These are phyloP conservation scores for Acephala macrosclerotiorum DNA, from an alignment of 2,329 filamentous ascomycete genomes.

Conservation along the genomic window DNA sequence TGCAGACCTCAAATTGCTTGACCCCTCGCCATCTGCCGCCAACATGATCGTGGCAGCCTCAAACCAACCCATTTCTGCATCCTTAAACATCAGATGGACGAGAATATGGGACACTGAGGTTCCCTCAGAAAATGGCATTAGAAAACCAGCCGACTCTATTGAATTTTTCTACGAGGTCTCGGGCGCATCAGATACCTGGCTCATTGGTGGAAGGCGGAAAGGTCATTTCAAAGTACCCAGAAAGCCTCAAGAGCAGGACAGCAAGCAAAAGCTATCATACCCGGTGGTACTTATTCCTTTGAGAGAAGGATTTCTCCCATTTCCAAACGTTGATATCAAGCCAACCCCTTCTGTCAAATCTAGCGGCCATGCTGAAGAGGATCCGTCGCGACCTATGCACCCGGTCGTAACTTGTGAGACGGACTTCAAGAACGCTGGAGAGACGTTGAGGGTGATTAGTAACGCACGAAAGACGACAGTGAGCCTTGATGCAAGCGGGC, in stretches of 20 bases:
- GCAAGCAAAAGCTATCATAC: conserved; percentile 56
- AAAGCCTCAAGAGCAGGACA: conserved; percentile 51
- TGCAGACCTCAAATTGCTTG: conserved; percentile 67
- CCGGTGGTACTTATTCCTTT: conserved; percentile 82
- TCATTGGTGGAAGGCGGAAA: conserved; percentile 82
- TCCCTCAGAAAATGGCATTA: conserved; percentile 29
- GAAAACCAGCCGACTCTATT: conserved; percentile 51
- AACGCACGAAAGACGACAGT: conserved; percentile 77
- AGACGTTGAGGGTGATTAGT: conserved; percentile 77
- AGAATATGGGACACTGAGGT: conserved; percentile 64
- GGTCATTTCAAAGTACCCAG: conserved; percentile 75
- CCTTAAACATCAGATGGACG: conserved; percentile 68
- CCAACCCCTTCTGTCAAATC: conserved; percentile 53
- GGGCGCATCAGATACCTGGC: conserved; percentile 78
- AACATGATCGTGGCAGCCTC: conserved; percentile 55
- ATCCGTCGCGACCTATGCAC: conserved; percentile 30
- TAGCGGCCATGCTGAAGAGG: conserved; percentile 32
- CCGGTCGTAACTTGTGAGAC: conserved; percentile 70
- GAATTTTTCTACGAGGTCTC: conserved; percentile 87
- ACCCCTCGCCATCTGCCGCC: conserved; percentile 45
- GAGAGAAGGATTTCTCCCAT: conserved; percentile 76
- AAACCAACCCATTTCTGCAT: conserved; percentile 71
- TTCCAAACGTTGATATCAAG: conserved; percentile 81
- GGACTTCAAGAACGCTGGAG: conserved; percentile 79
- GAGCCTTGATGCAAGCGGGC: conserved; percentile 72